A percentile compares a stretch with the other conserved stretches of the same genome.
These are phyloP conservation scores for Leccinum sublutescens DNA, from an alignment of 768 basidiomycete genomes.

Conservation along the genomic window DNA sequence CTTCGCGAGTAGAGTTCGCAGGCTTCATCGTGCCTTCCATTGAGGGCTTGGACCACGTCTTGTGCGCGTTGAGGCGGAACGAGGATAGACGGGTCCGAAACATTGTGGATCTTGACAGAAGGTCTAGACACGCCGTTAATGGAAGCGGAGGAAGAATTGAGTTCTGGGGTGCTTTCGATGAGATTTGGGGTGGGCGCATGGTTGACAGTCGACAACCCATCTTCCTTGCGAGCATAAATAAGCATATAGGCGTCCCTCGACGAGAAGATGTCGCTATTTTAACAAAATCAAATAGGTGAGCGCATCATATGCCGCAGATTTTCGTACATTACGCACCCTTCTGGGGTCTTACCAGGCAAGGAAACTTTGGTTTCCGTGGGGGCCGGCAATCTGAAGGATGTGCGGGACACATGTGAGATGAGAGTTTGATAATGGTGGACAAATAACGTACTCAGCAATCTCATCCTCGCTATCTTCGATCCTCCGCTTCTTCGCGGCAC, in stretches of 20 bases:
- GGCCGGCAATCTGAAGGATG: constrained; percentile 20
- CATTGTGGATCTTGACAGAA: constrained; percentile 6
- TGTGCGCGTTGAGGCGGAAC: constrained; percentile 55
- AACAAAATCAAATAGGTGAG: constrained; percentile 22
- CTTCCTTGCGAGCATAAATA: constrained; percentile 65
- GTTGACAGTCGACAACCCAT: constrained; percentile 9
- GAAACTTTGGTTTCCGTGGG: constrained; percentile 21
- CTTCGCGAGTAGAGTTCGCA: constrained; percentile 48
- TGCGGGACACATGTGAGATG: constrained; percentile 12
- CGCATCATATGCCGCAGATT: constrained; percentile 47
- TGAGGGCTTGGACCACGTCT: constrained; percentile 52
- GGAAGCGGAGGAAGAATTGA: constrained; percentile 8
- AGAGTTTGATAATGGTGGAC: constrained; percentile 16
- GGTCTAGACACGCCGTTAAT: constrained; percentile 25
- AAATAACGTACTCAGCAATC: constrained; percentile 28
- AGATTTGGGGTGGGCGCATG: constrained; percentile 19
- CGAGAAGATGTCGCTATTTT: constrained; percentile 46
- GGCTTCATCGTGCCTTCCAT: constrained; percentile 52
- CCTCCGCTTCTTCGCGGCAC: constrained; percentile 47
- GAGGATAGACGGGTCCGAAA: constrained; percentile 25
- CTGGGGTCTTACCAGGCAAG: constrained; percentile 36
- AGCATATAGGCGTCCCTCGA: constrained; percentile 96
- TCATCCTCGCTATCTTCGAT: constrained; percentile 64
- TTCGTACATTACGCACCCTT: constrained; percentile 78
- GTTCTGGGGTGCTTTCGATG: constrained; percentile 17